Conservation (phyloP, 768 basidiomycete genomes). For the Coprinopsis sp. region DNA sequence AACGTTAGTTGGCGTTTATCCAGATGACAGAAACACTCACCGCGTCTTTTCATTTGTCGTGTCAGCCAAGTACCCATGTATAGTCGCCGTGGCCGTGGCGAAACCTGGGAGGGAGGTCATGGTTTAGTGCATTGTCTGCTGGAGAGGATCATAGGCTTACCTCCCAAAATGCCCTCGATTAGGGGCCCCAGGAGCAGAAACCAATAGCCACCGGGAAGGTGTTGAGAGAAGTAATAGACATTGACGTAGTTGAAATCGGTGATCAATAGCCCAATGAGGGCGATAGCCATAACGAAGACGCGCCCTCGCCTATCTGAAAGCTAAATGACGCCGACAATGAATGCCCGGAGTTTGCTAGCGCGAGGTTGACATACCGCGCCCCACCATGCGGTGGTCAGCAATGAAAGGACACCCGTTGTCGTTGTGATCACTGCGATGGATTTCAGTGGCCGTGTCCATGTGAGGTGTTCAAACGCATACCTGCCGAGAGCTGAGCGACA, state of each 20-base stretch:
- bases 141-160: conserved; percentile 31
- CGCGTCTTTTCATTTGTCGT: conserved; percentile 50
- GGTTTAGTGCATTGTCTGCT: neutral
- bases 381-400: conserved; percentile 85
- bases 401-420: conserved; percentile 66
- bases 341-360: conserved; percentile 1
- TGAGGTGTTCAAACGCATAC: conserved; percentile 25
- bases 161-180: conserved; percentile 69
- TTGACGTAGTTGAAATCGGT: conserved; percentile 65
- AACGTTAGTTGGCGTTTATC: conserved; percentile 3
- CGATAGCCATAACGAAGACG: conserved; percentile 56
- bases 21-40: conserved; percentile 25
- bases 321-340: conserved; percentile 27
- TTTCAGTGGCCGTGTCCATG: neutral
- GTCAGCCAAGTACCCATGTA: conserved; percentile 69
- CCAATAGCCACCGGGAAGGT: conserved; percentile 79
- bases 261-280: conserved; percentile 54
- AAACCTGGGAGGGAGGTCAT: conserved; percentile 35
- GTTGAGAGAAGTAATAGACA: conserved; percentile 52
- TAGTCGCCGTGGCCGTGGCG: conserved; percentile 43
- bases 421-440: conserved; percentile 51
- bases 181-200: conserved; percentile 63
- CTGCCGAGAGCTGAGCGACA: conserved; percentile 59
- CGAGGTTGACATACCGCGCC: conserved; percentile 45
- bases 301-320: conserved; percentile 79